Base-by-base conservation (phyloP, 495 filamentous ascomycete species). In the Podospora pseudoanserina region DNA sequence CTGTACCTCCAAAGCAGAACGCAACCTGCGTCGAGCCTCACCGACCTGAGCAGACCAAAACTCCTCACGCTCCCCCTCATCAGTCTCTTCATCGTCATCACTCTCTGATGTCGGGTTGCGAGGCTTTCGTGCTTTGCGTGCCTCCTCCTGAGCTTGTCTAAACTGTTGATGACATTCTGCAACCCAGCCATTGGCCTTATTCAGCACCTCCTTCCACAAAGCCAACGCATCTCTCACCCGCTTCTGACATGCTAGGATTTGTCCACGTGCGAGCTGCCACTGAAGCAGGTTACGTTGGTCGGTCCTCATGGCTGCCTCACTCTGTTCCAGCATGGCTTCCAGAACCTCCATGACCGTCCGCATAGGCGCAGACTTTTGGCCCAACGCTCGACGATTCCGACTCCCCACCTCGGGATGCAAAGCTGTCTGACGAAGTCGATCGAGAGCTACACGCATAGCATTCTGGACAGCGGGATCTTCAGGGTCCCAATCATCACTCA, bases 271-370 rank as follows among this genome's bases (percentile, higher is more conserved):
- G 20, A 96, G 73, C 68, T 86, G 88, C 11, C 83, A 82, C 1
- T 85, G 73, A 0, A 96, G 80, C 16, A 89, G 78, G 9, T 77
- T 74, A 26, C 93, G 85, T 71, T 96, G 88, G 63, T 95, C 89
- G 0, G 85, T 76, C 28, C 87, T 83, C 20, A 91, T 84, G 3
- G 78, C 70, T 20, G 80, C 78, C 30, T 93, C 89, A 16, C 88
- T 91, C 66, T 92, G 86, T 27, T 97, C 93, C 67, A 97, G 88
- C 94, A 98, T 97, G 4, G 89, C 88, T 55, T 91, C 88, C 26
- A 98, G 79, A 2, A 97, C 92, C 73, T 98, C 90, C 18, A 86
- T 84, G 5, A 97, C 89, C 7, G 93, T 94, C n/a, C 89, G 82
- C 62, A 95, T 77, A 7, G 90, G 88, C 0, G 86, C 90, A 65